Percentiles rank a stretch among this genome's conserved stretches.
These are phyloP conservation scores for Eucalyptus viminalis DNA, from an alignment of 345 rosid species.

Conservation along the genomic window DNA sequence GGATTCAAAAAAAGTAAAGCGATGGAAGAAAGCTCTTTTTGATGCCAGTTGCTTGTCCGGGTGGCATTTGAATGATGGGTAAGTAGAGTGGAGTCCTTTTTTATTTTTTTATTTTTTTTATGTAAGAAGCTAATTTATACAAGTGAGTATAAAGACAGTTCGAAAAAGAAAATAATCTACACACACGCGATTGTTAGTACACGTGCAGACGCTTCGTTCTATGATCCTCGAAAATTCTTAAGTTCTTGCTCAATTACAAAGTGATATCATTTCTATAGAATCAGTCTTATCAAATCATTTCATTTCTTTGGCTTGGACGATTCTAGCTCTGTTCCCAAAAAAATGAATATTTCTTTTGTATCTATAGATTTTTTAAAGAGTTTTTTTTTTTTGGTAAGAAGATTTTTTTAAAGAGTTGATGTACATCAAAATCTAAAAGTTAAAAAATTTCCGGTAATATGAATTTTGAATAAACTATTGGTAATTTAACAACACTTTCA, in stretches of 20 bases:
- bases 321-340: background rate
- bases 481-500: no score
- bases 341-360: no score
- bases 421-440: no score
- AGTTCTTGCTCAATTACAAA: background rate
- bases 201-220: background rate
- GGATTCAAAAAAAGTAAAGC: background rate
- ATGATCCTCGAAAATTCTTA: background rate
- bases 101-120: background rate
- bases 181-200: background rate
- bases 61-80: background rate
- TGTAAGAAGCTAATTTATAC: background rate
- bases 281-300: fast-evolving
- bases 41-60: background rate
- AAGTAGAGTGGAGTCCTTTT: background rate
- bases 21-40: background rate
- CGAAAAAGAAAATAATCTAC: background rate
- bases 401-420: no score
- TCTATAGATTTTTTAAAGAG: no score
- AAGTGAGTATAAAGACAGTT: fast-evolving
- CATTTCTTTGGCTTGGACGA: background rate
- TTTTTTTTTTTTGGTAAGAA: no score
- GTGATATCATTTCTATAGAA: background rate
- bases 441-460: no score
- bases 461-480: no score